Percentiles rank a stretch among this genome's conserved stretches.
Conservation (phyloP, 164 flowering plant genomes). For the Sextonia rubra region DNA sequence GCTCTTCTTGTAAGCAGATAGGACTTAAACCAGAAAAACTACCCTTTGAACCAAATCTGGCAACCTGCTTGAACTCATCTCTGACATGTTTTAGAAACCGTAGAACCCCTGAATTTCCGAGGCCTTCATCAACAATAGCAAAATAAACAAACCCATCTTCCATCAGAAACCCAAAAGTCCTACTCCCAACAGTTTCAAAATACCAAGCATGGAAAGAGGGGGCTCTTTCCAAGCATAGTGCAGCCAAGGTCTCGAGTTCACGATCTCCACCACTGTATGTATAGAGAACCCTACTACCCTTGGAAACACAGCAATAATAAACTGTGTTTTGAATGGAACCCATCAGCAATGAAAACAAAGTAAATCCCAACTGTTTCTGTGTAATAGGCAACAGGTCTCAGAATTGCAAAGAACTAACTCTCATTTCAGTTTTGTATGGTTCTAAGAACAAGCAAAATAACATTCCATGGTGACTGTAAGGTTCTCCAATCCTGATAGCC, state of each 20-base stretch:
- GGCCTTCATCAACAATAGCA: constrained; percentile 48
- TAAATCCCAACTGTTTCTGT: not conserved
- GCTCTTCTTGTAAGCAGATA: constrained; percentile 43
- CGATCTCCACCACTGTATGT: constrained; percentile 41
- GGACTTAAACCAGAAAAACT: constrained; percentile 36
- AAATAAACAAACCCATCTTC: constrained; percentile 70
- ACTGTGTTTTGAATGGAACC: constrained; percentile 42
- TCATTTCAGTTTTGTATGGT: not conserved
- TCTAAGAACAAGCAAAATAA: not conserved
- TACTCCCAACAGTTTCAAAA: constrained; percentile 45
- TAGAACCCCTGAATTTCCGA: constrained; percentile 41
- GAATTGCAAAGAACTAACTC: not conserved
- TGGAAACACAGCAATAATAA: constrained; percentile 58
- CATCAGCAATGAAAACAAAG: constrained; percentile 20
- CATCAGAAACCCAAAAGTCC: constrained; percentile 59
- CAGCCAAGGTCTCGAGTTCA: constrained; percentile 56
- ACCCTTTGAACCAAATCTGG: constrained; percentile 41
- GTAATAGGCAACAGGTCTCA: not conserved
- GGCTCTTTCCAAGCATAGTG: constrained; percentile 49
- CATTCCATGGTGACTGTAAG: not conserved
- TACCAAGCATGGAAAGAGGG: constrained; percentile 72
- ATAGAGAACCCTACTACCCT: constrained; percentile 39
- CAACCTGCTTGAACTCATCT: constrained; percentile 58
- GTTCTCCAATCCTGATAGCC: not conserved
- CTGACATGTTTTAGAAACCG: constrained; percentile 56